Evolutionary conservation across 345 rosid genomes (phyloP), one percentile per base, ranked within the genome.

Genomic region (Dovyalis caffra): DNA sequence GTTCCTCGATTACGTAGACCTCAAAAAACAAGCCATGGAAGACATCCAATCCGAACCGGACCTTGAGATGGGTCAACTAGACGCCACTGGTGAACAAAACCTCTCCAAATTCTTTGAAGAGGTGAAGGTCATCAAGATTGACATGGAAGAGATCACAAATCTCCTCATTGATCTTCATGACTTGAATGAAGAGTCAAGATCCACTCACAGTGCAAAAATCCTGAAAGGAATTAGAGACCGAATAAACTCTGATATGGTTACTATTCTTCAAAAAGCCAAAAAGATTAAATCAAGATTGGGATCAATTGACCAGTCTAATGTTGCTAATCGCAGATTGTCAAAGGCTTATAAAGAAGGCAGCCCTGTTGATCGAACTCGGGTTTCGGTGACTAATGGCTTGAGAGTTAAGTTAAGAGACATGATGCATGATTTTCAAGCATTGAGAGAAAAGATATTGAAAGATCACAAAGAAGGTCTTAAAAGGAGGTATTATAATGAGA

Each of bases 241-340:
- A 58, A 74, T 77, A 12, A 81, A 81, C 69, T 69, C 77, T 1
- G 69, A 77, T 45, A 81, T 77, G 80, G 63, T 69, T 21, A 64
- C 78, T 7, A 18, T 81, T n/a, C 84, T 81, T 64, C 58, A 73
- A 29, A 81, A 81, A 60, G 78, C 84, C 26, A 81, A 66, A 73
- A 58, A 8, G 38, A 77, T 81, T 72, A 77, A 77, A 53, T 64
- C 84, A 34, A 77, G 65, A 49, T 38, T 81, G 78, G 81, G 74
- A 66, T 65, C 69, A 11, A 78, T 81, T 21, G 78, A 81, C 40
- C 69, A 62, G 37, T 69, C 84, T 25, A 81, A 70, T 23, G 16
- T 61, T 2, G 73, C 29, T 5, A 70, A 81, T 68, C 76, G 76
- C 2, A 35, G 47, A 23, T 53, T 71, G 67, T 69, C 77, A 29